Base-by-base conservation (phyloP, 2,329 filamentous ascomycete genomes). In the Diplocarpon mali region DNA sequence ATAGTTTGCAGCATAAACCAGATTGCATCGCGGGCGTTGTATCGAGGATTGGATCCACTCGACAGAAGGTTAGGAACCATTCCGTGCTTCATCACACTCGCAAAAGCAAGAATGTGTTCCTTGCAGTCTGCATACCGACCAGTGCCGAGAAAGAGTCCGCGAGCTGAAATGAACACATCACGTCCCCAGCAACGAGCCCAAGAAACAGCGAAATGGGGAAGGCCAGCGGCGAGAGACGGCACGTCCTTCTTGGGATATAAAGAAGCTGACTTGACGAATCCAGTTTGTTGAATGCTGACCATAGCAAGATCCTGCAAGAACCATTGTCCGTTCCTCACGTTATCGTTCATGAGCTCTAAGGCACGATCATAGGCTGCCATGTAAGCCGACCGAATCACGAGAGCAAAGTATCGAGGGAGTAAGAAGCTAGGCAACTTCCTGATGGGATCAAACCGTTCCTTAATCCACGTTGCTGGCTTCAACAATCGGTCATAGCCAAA, bases 1-100 rank as follows among this genome's bases (percentile, higher is more conserved):
- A 96, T 90, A 53, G 85, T 85, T 63, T 98, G 92, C 41, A 98
- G 66, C 70, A 93, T 95, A 71, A 96, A 98, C 92, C 92, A 98
- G 35, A 95, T 78, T 0, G 92, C 95, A 64, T 98, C 92, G 49
- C 92, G 77, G 35, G 92, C 89, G 63, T 98, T 98, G 69, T 96
- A 98, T 20, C 92, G 76, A 2, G 92, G 92, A 13, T 81, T 73
- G 48, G 83, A 85, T 6, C 92, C 89, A 48, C 85, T 86, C 53
- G 87, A 83, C 12, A 98, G 72, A 15, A 98, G 72, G 59, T 98
- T 98, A 12, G 92, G 92, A 46, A 98, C 89, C 88, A 96, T 94
- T 40, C 92, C 92, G 57, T 98, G 92, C 70, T 98, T 98, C 54
- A 98, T 69, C 10, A 98, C 89, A 61, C 88, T 95, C 2, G 85